Conservation (phyloP, 371 early-diverging fungal genomes). For the Umbelopsis sp. region DNA sequence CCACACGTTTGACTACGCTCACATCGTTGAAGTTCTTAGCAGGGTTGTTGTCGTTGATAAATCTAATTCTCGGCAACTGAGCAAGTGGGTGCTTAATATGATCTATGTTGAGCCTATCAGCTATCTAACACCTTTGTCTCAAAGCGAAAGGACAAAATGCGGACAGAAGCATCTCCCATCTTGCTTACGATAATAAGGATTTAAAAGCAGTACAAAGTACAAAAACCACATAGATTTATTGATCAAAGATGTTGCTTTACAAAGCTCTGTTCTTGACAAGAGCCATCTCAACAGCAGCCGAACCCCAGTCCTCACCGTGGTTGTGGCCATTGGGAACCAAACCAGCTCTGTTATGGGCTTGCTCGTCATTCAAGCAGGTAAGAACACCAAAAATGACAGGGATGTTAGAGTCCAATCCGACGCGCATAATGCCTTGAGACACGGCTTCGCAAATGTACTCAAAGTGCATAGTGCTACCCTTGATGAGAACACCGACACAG, state of each 20-base stretch:
- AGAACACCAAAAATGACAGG: slow-evolving; percentile 97
- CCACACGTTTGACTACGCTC: no score
- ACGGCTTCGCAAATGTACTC: slow-evolving; percentile 96
- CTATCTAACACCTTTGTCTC: no score
- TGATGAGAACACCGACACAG: slow-evolving; percentile 94
- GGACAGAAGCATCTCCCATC: no score
- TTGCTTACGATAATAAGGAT: not conserved
- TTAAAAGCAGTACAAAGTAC: slow-evolving; percentile 4
- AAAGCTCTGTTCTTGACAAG: slow-evolving; percentile 59
- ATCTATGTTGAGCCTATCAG: no score
- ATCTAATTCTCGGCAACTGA: no score
- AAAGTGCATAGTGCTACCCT: slow-evolving; percentile 97
- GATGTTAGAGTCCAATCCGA: slow-evolving; percentile 83
- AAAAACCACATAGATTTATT: not conserved
- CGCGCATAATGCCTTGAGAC: slow-evolving; percentile 89
- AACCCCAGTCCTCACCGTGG: slow-evolving; percentile 97
- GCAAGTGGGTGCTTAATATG: no score
- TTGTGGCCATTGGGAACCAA: slow-evolving; percentile 79
- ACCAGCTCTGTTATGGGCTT: slow-evolving; percentile 86
- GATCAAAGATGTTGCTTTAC: slow-evolving; percentile 28
- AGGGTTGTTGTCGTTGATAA: no score
- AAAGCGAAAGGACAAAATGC: no score
- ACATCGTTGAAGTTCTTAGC: no score
- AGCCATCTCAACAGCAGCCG: slow-evolving; percentile 96
- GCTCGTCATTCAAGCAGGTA: slow-evolving; percentile 93